Evolutionary conservation across 2,329 filamentous ascomycete genomes (phyloP).

Genomic region (Diaporthe capsici): DNA sequence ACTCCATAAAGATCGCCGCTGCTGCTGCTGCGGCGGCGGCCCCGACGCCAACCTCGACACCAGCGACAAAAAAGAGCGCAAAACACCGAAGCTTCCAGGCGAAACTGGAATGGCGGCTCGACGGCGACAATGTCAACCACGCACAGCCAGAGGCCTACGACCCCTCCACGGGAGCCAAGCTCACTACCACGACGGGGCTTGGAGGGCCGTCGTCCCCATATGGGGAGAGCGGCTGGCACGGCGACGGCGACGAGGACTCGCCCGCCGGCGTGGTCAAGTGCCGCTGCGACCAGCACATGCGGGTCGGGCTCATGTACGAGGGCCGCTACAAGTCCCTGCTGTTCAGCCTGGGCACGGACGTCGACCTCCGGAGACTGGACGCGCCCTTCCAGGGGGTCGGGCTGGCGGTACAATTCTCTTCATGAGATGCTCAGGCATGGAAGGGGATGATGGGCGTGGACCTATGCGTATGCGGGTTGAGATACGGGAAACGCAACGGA

Average conservation of each 20-base stretch:
- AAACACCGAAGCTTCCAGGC: conserved; percentile 60
- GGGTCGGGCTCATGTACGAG: conserved; percentile 91
- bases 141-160: conserved; percentile 49
- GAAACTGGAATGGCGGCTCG: conserved; percentile 65
- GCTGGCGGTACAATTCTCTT: conserved; percentile 86
- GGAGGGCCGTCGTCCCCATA: background rate
- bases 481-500: too few relatives aligned
- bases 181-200: background rate
- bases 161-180: conserved; percentile 39
- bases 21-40: background rate
- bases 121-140: conserved; percentile 48
- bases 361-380: conserved; percentile 83
- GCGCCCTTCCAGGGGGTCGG: conserved; percentile 84
- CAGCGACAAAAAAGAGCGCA: background rate
- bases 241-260: conserved; percentile 44
- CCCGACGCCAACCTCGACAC: background rate
- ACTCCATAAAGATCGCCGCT: background rate
- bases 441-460: background rate
- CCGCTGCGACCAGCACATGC: conserved; percentile 88
- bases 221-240: background rate
- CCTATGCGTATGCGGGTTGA: background rate
- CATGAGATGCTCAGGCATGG: conserved; percentile 59
- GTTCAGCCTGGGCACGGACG: conserved; percentile 88
- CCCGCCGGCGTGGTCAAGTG: conserved; percentile 84
- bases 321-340: conserved; percentile 92